Percentiles rank a stretch among this genome's conserved stretches.
These are phyloP conservation scores for Abrus precatorius DNA, from an alignment of 306 rosid species.

Conservation along the genomic window DNA sequence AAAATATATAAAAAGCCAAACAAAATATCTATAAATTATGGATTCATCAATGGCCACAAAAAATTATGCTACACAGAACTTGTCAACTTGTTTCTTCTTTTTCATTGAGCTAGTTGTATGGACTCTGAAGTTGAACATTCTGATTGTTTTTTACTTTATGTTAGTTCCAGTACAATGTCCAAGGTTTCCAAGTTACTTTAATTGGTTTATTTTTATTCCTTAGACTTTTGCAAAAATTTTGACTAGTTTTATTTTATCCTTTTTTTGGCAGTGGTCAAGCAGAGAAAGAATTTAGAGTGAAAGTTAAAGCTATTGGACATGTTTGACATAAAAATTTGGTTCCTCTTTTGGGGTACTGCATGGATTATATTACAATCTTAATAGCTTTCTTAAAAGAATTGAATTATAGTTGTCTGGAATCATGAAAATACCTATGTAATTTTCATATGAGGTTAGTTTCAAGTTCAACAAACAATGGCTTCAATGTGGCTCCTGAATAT, in stretches of 20 bases:
- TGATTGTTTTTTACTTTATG: conserved; percentile 46
- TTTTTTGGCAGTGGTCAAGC: conserved; percentile 75
- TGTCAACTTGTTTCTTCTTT: too few species aligned
- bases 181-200: neutral
- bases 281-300: conserved; percentile 83
- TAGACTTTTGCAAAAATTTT: conserved; percentile 24
- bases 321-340: conserved; percentile 89
- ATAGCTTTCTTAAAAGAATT: neutral
- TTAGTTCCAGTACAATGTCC: conserved; percentile 51
- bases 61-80: too few species aligned
- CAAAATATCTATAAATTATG: too few species aligned
- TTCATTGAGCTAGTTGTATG: too few species aligned
- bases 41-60: too few species aligned
- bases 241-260: conserved; percentile 13
- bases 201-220: conserved; percentile 36
- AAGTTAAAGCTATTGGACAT: conserved; percentile 92
- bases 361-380: conserved; percentile 44
- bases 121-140: neutral
- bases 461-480: neutral
- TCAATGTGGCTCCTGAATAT: conserved; percentile 78
- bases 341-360: conserved; percentile 83
- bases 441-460: conserved; percentile 1
- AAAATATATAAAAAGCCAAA: too few species aligned
- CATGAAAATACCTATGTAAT: neutral
- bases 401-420: conserved; percentile 10